Base-by-base conservation (phyloP, 169 alveolate genomes). In the Cryptosporidium ryanae region DNA sequence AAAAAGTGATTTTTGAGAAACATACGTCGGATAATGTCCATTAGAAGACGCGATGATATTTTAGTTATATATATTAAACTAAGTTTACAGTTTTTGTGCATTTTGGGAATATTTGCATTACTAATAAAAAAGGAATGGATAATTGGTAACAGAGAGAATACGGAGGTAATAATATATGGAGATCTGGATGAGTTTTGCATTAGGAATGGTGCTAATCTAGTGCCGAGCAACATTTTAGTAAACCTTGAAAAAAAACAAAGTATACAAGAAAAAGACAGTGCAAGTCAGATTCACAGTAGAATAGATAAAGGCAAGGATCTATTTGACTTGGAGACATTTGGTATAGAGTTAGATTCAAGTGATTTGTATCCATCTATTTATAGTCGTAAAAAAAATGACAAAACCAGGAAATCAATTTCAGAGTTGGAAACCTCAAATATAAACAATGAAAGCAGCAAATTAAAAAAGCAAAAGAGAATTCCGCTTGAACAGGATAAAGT, bases 71-170 rank as follows among this genome's bases (percentile, higher is more conserved):
- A 48, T 23, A 76, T 76, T 44, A 76, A 76, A 29, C 59, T 61
- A 38, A 32, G 38, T 21, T 31, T 76, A 23, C 76, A 76, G 27
- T n/a, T 76, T 13, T n/a, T 76, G 4, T 55, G 55, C 25, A 57
- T 46, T 27, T 43, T 59, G 29, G 38, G 71, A 34, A 25, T 76
- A 44, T 46, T 61, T 43, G 63, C 50, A 21, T 44, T 43, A 5
- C 15, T 76, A 23, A n/a, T 76, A 18, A 59, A 59, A 6, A 76
- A 59, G 43, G 64, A 76, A 15, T 76, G 87, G 87, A 59, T 76
- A 32, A 43, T 27, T 18, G 87, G 87, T 1, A 34, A n/a, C 25
- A 68, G 32, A 5, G 21, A 49, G 5, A 48, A 44, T 59, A 31
- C 70, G 12, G 64, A 29, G n/a, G 7, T 38, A 23, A 43, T 31